Evolutionary conservation across 768 basidiomycete genomes (phyloP).

Genomic region (Leccinum uliginosum): DNA sequence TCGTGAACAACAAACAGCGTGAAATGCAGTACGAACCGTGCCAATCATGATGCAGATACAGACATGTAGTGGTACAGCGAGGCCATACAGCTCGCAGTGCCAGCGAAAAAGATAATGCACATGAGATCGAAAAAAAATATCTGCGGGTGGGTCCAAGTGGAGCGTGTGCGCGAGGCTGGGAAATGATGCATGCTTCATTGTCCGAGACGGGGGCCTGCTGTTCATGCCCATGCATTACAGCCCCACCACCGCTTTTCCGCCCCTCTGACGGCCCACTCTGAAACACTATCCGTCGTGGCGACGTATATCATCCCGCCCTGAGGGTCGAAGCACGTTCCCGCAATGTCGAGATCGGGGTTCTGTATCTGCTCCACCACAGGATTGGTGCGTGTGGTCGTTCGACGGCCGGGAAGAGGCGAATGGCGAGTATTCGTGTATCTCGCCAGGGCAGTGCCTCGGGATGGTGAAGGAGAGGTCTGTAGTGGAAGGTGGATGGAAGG

Average conservation of each 20-base stretch:
- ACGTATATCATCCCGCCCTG: slow-evolving; percentile 64
- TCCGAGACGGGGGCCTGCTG: not conserved
- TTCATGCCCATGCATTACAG: slow-evolving; percentile 42
- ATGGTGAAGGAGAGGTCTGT: slow-evolving; percentile 21
- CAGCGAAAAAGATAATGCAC: not conserved
- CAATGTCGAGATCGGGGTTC: slow-evolving; percentile 45
- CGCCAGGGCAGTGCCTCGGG: slow-evolving; percentile 16
- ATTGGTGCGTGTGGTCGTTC: slow-evolving; percentile 11
- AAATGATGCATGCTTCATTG: not conserved
- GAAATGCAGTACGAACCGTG: slow-evolving; percentile 3
- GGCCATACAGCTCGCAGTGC: slow-evolving; percentile 12
- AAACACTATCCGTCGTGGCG: slow-evolving; percentile 59
- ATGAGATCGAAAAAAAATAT: slow-evolving; percentile 10
- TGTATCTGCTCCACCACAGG: slow-evolving; percentile 10
- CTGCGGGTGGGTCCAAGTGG: not conserved
- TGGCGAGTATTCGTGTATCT: slow-evolving; percentile 20
- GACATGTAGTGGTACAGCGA: slow-evolving; percentile 18
- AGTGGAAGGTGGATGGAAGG: slow-evolving; percentile 32
- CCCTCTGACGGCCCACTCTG: slow-evolving; percentile 73
- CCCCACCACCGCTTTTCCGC: slow-evolving; percentile 74
- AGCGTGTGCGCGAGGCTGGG: not conserved
- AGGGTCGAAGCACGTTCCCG: slow-evolving; percentile 74
- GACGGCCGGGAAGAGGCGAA: slow-evolving; percentile 16
- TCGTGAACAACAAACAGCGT: not conserved
- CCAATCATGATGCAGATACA: slow-evolving; percentile 11